phyloP scores from a whole-genome alignment of 345 rosid species.

The Turritis glabra region DNA sequence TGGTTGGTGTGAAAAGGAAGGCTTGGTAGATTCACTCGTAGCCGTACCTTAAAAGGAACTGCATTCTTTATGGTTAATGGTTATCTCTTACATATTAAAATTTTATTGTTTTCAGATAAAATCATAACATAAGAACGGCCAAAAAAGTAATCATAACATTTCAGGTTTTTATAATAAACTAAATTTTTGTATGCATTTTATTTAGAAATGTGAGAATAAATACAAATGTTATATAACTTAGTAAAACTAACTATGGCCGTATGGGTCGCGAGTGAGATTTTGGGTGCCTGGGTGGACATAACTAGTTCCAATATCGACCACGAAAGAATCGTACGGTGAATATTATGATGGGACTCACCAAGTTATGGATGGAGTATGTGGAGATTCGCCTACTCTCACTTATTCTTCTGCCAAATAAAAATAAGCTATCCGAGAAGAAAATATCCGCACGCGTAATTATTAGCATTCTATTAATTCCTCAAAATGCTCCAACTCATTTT shows the following conservation, averaged over 20 bases:
- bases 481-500: slow-evolving; percentile 2
- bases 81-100: background rate
- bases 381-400: slow-evolving; percentile 30
- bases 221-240: background rate
- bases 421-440: background rate
- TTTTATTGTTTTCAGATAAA: background rate
- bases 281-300: slow-evolving; percentile 13
- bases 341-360: slow-evolving; percentile 8
- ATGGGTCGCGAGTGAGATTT: background rate
- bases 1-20: slow-evolving; percentile 30
- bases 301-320: slow-evolving; percentile 10
- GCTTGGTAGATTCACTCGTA: slow-evolving; percentile 31
- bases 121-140: background rate
- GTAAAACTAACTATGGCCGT: background rate
- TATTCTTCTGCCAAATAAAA: background rate
- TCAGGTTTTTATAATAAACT: background rate
- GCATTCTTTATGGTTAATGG: slow-evolving; percentile 14
- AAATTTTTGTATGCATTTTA: background rate
- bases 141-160: background rate
- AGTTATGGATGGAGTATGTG: slow-evolving; percentile 20
- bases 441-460: slow-evolving; percentile 34
- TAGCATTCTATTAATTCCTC: background rate
- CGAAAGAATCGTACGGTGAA: slow-evolving; percentile 6
- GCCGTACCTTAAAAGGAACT: slow-evolving; percentile 43
- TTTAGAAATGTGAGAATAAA: background rate